Percentiles rank a stretch among this genome's conserved stretches.
Conservation (phyloP, 257 asterid genomes). For the Capsicum pubescens region DNA sequence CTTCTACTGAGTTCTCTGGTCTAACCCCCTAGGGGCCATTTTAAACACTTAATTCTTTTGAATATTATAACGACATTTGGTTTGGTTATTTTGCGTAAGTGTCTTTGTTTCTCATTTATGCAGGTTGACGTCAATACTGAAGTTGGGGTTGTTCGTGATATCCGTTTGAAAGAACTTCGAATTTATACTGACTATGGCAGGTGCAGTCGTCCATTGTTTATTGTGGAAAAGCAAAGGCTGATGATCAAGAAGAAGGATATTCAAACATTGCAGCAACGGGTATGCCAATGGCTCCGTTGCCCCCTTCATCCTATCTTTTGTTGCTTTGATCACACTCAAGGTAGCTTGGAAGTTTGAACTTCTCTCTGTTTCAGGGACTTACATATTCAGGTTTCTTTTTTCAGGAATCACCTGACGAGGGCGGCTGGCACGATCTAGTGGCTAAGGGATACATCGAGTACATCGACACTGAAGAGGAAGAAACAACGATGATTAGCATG, state of each 20-base stretch:
- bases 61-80: not conserved
- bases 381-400: constrained; percentile 22
- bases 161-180: constrained; percentile 88
- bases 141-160: constrained; percentile 97
- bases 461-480: constrained; percentile 96
- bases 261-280: constrained; percentile 86
- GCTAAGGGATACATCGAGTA: constrained; percentile 89
- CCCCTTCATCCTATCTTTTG: not conserved
- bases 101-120: constrained; percentile 27
- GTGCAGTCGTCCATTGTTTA: constrained; percentile 98
- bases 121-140: constrained; percentile 99
- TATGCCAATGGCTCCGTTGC: constrained; percentile 39
- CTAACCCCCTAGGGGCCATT: not conserved
- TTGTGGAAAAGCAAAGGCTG: constrained; percentile 90
- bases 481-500: constrained; percentile 99
- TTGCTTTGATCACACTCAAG: constrained; percentile 5
- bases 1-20: not conserved
- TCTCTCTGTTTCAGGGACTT: not conserved
- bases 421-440: constrained; percentile 93
- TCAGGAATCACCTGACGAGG: constrained; percentile 92
- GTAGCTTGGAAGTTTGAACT: constrained; percentile 18
- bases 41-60: not conserved
- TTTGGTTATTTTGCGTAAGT: not conserved
- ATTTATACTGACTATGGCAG: constrained; percentile 98
- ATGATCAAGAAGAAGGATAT: constrained; percentile 87